Evolutionary conservation across 139 green algal genomes (phyloP), one percentile per base, ranked within the genome.

Genomic region (Picochlorum sp.): DNA sequence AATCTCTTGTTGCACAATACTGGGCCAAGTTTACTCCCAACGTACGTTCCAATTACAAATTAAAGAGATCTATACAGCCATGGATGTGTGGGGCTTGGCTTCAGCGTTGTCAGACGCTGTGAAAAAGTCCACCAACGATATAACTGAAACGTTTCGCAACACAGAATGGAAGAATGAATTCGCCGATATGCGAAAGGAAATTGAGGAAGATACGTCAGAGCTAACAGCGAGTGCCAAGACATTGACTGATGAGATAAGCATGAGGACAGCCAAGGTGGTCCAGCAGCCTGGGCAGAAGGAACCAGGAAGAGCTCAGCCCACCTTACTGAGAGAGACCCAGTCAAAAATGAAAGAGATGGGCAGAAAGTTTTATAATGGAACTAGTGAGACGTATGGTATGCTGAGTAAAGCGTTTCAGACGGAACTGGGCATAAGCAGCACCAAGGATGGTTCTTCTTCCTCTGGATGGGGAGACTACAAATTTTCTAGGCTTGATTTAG

Each of bases 101-200:
- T 63, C 44, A 6, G 75, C 79, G 2, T 66, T 91, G 2, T 76
- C 70, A 7, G 81, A 73, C 7, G 75, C 80, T 1, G 74, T 92
- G 15, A 83, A 83, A 52, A 74, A 80, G 16, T 71, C 62, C 7
- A 74, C 84, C 21, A 69, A 80, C 30, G 82, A 92, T 34, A 62
- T 91, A 14, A 77, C 85, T 16, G 68, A 75, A 34, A 82, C 70
- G 49, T 74, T 93, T 26, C 49, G 69, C 23, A 69, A 88, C 18
- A 90, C 82, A 0, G 83, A 92, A 62, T 92, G 86, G 86, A 68
- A 73, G 14, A 72, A 54, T 11, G 86, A 92, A 74, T 65, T 92
- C 13, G 54, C 71, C 59, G 70, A 80, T 0, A 88, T 92, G 50
- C 74, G 76, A 23, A 72, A 82, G 10, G 85, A 84, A 26, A 74